phyloP scores from a whole-genome alignment of 345 rosid species.

The Cardiospermum halicacabum region DNA sequence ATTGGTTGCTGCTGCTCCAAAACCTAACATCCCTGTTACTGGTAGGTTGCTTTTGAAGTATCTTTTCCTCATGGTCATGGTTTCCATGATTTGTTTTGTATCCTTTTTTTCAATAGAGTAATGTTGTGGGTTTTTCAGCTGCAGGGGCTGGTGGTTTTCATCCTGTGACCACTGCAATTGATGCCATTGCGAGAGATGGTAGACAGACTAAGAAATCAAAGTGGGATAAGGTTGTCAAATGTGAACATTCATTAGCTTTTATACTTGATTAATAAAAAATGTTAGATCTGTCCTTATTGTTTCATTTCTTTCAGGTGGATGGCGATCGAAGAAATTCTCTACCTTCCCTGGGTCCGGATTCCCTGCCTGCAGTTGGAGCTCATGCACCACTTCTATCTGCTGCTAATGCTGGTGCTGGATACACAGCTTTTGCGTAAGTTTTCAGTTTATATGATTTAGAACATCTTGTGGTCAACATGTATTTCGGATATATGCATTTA shows the following conservation, averaged over 20 bases:
- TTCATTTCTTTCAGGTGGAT: slow-evolving; percentile 59
- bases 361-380: slow-evolving; percentile 49
- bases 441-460: background rate
- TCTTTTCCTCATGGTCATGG: background rate
- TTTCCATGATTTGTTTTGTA: background rate
- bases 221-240: slow-evolving; percentile 81
- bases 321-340: slow-evolving; percentile 55
- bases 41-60: slow-evolving; percentile 30
- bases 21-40: slow-evolving; percentile 58
- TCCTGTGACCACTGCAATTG: slow-evolving; percentile 36
- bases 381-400: slow-evolving; percentile 60
- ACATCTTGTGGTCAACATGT: too few relatives aligned
- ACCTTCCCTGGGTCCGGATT: slow-evolving; percentile 56
- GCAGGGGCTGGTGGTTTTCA: slow-evolving; percentile 38
- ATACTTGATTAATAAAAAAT: background rate
- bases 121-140: slow-evolving; percentile 35
- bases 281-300: background rate
- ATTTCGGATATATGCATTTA: background rate
- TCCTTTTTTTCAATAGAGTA: slow-evolving; percentile 7
- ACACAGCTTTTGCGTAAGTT: slow-evolving; percentile 86
- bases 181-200: slow-evolving; percentile 51
- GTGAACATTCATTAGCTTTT: background rate
- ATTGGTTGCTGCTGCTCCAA: slow-evolving; percentile 37
- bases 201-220: slow-evolving; percentile 87
- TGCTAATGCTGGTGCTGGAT: slow-evolving; percentile 78